Percentiles rank a stretch among this genome's conserved stretches.
phyloP scores from a whole-genome alignment of 2,329 filamentous ascomycete species.

The Sporothrix variecibatus region DNA sequence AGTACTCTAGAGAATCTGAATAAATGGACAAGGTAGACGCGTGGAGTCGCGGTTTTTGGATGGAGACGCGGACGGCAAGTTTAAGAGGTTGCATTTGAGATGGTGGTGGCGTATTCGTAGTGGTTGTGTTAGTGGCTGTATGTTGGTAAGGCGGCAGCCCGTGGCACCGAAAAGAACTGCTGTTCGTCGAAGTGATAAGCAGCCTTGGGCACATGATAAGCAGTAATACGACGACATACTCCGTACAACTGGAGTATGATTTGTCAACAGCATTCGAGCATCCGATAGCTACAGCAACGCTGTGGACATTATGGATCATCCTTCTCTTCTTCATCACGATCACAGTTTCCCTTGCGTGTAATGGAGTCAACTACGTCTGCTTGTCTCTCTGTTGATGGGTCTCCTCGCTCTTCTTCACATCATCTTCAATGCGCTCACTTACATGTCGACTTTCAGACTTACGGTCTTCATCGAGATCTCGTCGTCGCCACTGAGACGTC shows the following conservation, averaged over 20 bases:
- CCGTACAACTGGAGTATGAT: not conserved
- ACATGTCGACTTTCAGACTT: no score
- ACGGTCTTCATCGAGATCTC: constrained; percentile 2
- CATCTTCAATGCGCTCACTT: not conserved
- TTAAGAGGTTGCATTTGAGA: constrained; percentile 8
- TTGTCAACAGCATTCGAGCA: not conserved
- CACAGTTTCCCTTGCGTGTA: constrained; percentile 9
- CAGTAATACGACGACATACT: not conserved
- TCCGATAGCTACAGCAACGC: not conserved
- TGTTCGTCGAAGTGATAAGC: not conserved
- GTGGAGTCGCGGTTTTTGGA: not conserved
- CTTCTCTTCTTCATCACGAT: not conserved
- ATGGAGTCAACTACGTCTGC: constrained; percentile 3
- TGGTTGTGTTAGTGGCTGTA: no score
- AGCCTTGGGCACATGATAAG: not conserved
- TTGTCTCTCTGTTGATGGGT: not conserved
- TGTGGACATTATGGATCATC: not conserved
- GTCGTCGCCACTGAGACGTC: not conserved
- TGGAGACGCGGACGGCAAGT: constrained; percentile 13
- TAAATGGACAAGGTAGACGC: not conserved
- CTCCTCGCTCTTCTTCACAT: not conserved
- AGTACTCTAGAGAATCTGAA: no score
- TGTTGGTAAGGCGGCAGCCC: not conserved
- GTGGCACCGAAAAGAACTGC: not conserved
- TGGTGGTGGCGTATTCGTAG: not conserved